Conservation (phyloP, 352 stramenopile genomes). For the Peronospora destructor region DNA sequence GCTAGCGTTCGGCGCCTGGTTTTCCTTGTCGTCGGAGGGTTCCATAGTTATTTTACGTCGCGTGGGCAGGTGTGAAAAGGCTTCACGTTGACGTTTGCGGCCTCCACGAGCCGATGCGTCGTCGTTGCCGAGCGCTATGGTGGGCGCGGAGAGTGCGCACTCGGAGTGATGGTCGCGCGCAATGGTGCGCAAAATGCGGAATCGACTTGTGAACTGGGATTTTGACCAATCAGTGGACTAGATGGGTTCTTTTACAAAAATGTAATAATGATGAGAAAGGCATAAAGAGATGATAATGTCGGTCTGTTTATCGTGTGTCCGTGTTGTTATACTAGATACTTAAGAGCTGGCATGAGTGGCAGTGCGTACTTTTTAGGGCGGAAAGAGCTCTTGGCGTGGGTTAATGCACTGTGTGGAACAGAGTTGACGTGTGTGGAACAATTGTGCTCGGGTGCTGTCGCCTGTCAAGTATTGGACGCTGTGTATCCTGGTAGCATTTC, state of each 20-base stretch:
- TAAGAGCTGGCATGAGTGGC: constrained; percentile 11
- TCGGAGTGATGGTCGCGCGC: constrained; percentile 16
- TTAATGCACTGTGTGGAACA: constrained; percentile 91
- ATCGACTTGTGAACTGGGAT: background rate
- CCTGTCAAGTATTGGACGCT: constrained; percentile 93
- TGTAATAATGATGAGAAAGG: background rate
- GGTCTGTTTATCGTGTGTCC: background rate
- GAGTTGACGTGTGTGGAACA: constrained; percentile 95
- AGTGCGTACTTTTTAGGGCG: constrained; percentile 85
- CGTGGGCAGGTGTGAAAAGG: constrained; percentile 15
- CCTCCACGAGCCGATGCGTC: constrained; percentile 9
- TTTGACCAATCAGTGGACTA: constrained; percentile 1
- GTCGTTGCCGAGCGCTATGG: constrained; percentile 10
- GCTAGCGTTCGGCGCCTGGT: constrained; percentile 23
- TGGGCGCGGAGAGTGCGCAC: constrained; percentile 5
- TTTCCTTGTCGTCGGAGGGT: constrained; percentile 36
- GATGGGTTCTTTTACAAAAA: background rate
- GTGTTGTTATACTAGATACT: background rate
- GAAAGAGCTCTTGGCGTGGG: constrained; percentile 94
- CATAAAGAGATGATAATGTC: background rate
- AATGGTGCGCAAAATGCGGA: background rate
- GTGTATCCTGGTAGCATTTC: constrained; percentile 89
- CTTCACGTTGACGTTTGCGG: constrained; percentile 33
- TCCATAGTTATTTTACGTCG: constrained; percentile 30
- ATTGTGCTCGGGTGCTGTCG: constrained; percentile 90